Base-by-base conservation (phyloP, 176 grass and related monocot genomes). In the Poa annua region DNA sequence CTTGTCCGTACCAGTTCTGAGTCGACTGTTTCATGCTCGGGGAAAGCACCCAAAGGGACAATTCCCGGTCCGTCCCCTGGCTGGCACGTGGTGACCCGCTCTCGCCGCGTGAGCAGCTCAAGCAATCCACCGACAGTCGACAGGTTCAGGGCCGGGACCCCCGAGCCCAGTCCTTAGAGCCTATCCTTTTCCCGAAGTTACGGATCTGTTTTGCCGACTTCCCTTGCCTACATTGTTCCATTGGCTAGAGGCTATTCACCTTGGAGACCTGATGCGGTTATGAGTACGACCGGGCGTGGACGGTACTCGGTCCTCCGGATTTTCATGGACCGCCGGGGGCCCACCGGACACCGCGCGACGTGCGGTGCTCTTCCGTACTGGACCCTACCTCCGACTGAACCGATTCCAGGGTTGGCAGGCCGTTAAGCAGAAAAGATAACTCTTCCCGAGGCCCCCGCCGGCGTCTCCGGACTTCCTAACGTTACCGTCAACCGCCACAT, bases 211-310 rank as follows among this genome's bases (percentile, higher is more conserved):
- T 71, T 71, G 67, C 67, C 67, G 67, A 71, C 39, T 71, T 71
- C 38, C 67, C 90, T 92, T 88, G 90, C 86, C 86, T 93, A 93
- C 87, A 89, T 89, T 93, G 55, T 93, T 93, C 91, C 87, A 93
- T 93, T 75, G 87, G 87, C 90, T 64, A 90, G 91, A 92, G 90
- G 86, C 67, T 89, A 74, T 92, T 86, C 90, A 92, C 90, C 90
- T 92, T 89, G 86, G 90, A 92, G 90, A 92, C 87, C 87, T 93
- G 91, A 93, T 90, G 87, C 87, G 87, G 84, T 90, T 84, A 90
- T 84, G 84, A 84, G 84, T 90, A 87, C 69, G 89, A 87, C 81
- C 88, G 83, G 73, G 88, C 73, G 88, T 83, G 83, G 83, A 75
- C 84, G 83, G 83, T 83, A 90, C 79, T 79, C 86, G 86, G 86